Evolutionary conservation across 139 green algal genomes (phyloP).

Genomic region (Chlamydomonas sp.): DNA sequence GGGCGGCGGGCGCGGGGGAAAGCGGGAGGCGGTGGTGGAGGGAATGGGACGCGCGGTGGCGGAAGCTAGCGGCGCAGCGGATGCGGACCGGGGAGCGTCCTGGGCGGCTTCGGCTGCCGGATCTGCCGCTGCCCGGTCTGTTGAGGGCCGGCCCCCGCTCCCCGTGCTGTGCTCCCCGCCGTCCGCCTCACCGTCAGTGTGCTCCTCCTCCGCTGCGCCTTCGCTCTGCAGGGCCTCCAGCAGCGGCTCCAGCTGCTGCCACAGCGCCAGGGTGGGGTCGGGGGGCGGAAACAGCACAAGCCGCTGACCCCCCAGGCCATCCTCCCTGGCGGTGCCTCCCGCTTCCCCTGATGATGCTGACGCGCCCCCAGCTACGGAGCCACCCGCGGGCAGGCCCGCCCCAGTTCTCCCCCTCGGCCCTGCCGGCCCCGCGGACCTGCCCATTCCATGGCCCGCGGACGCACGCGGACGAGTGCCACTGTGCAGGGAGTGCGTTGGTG

Average conservation of each 20-base stretch:
- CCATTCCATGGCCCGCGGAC: too few species aligned
- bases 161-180: not conserved
- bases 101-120: too few species aligned
- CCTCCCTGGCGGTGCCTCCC: not conserved
- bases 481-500: too few species aligned
- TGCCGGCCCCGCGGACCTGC: too few species aligned
- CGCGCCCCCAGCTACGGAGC: not conserved
- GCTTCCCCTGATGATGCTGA: not conserved
- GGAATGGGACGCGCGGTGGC: too few species aligned
- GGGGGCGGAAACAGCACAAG: constrained; percentile 21
- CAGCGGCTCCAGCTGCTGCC: constrained; percentile 39
- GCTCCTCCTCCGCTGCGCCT: not conserved
- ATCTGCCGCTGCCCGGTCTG: too few species aligned
- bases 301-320: not conserved
- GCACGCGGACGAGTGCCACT: too few species aligned
- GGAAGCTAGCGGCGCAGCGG: too few species aligned
- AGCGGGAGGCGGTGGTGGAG: too few species aligned
- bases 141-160: not conserved
- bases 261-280: constrained; percentile 7
- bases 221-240: constrained; percentile 15
- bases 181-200: not conserved
- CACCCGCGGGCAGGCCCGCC: not conserved
- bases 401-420: too few species aligned
- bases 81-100: too few species aligned
- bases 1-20: too few species aligned